A percentile compares a stretch with the other conserved stretches of the same genome.
These are phyloP conservation scores for Trichoderma cornu-damae DNA, from an alignment of 2,329 filamentous ascomycete genomes.

Conservation along the genomic window DNA sequence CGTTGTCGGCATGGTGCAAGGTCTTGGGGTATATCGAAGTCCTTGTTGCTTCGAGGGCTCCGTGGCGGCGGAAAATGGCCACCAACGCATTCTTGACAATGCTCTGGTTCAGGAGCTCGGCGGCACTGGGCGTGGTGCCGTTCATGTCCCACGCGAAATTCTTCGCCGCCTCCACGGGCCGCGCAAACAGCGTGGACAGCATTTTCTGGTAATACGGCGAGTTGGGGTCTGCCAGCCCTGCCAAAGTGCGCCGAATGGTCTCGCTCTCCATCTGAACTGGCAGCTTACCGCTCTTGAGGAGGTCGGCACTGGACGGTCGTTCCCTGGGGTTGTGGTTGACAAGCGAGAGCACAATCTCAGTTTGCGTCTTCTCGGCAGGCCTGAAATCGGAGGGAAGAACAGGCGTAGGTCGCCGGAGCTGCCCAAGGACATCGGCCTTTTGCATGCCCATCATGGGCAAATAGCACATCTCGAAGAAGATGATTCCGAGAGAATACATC, in stretches of 20 bases:
- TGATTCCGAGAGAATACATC: conserved; percentile 97
- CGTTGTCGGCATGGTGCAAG: conserved; percentile 65
- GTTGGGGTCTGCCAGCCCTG: conserved; percentile 71
- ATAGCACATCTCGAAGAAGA: conserved; percentile 98
- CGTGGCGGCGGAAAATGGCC: conserved; percentile 80
- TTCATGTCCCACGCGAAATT: conserved; percentile 75
- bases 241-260: conserved; percentile 76
- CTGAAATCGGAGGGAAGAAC: conserved; percentile 69
- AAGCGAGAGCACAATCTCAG: conserved; percentile 71
- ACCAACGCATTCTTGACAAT: conserved; percentile 69
- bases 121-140: conserved; percentile 46
- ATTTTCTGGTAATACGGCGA: conserved; percentile 89
- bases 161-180: conserved; percentile 71
- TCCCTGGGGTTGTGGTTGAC: conserved; percentile 78
- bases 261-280: conserved; percentile 92
- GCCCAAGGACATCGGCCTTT: conserved; percentile 58
- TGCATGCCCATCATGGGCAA: conserved; percentile 61
- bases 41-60: conserved; percentile 74
- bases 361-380: conserved; percentile 64
- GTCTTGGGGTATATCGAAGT: conserved; percentile 78
- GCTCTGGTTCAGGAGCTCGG: conserved; percentile 64
- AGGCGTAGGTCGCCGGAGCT: conserved; percentile 63
- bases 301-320: conserved; percentile 73
- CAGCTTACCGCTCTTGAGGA: conserved; percentile 79
- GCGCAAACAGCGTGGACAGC: conserved; percentile 75